Evolutionary conservation across 352 stramenopile genomes (phyloP).

Genomic region (Pythium chondricola): DNA sequence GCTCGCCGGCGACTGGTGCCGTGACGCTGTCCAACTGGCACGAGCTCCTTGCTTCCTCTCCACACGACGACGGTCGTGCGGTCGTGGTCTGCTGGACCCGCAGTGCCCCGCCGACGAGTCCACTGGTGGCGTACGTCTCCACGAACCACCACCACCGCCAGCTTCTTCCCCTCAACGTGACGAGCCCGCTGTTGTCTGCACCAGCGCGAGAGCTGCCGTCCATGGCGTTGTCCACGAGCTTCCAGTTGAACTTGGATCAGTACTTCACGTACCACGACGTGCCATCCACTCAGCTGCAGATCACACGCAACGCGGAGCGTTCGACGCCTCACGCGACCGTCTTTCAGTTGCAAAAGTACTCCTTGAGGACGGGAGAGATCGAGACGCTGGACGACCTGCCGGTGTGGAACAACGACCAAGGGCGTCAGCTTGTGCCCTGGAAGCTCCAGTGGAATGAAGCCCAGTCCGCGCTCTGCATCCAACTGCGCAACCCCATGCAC

Average conservation of each 20-base stretch:
- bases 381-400: constrained; percentile 43
- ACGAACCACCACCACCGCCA: constrained; percentile 14
- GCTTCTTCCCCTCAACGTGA: constrained; percentile 4
- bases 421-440: constrained; percentile 41
- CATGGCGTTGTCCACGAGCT: constrained; percentile 17
- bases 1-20: neutral
- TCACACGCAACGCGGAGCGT: constrained; percentile 22
- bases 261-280: constrained; percentile 60
- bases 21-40: constrained; percentile 16
- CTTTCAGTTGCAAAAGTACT: constrained; percentile 48
- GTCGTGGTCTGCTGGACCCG: neutral
- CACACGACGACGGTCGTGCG: constrained; percentile 15
- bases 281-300: constrained; percentile 33
- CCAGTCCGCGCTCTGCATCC: constrained; percentile 44
- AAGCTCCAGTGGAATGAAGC: constrained; percentile 30
- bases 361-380: constrained; percentile 34
- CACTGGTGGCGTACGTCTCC: constrained; percentile 12
- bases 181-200: constrained; percentile 1
- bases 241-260: constrained; percentile 52
- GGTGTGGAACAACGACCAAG: constrained; percentile 54
- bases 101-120: neutral
- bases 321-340: constrained; percentile 1
- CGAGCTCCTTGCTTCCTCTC: constrained; percentile 5
- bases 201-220: neutral
- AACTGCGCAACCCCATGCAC: constrained; percentile 30